Conservation (phyloP, 192 early-diverging fungal genomes). For the Gigaspora rosea region DNA sequence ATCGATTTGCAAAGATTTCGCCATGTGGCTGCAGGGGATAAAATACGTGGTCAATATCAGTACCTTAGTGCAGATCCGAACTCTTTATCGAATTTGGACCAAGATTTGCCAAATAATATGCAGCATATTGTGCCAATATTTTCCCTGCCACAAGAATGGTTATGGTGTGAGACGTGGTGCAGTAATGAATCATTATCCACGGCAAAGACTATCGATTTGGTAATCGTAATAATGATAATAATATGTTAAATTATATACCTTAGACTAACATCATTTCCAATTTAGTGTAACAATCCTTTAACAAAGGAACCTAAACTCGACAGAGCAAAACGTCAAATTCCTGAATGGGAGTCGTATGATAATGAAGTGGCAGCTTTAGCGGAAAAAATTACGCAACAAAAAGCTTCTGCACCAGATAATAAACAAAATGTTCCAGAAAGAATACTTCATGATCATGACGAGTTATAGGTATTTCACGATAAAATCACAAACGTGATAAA, state of each 20-base stretch:
- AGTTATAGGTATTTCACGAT: too few relatives aligned
- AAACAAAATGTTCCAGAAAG: too few relatives aligned
- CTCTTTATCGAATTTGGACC: constrained; percentile 94
- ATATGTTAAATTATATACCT: background rate
- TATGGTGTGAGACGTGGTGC: constrained; percentile 99
- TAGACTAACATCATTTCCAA: background rate
- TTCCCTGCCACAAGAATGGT: constrained; percentile 94
- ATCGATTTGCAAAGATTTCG: constrained; percentile 94
- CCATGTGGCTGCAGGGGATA: constrained; percentile 91
- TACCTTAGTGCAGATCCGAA: constrained; percentile 82
- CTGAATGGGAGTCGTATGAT: constrained; percentile 94
- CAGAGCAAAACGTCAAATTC: constrained; percentile 85
- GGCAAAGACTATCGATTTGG: constrained; percentile 97
- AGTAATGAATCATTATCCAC: constrained; percentile 76
- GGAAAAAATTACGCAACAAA: constrained; percentile 4
- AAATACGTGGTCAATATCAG: constrained; percentile 92
- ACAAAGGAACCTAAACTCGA: constrained; percentile 99
- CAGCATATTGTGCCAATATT: constrained; percentile 87
- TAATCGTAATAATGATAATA: constrained; percentile 35
- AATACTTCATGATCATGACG: too few relatives aligned
- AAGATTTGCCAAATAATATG: constrained; percentile 98
- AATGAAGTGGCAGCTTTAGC: constrained; percentile 57
- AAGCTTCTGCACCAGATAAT: background rate
- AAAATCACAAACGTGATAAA: too few relatives aligned
- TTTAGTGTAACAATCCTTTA: constrained; percentile 95